Evolutionary conservation across 2,329 filamentous ascomycete genomes (phyloP).

Genomic region (Geoglossum cookeanum): DNA sequence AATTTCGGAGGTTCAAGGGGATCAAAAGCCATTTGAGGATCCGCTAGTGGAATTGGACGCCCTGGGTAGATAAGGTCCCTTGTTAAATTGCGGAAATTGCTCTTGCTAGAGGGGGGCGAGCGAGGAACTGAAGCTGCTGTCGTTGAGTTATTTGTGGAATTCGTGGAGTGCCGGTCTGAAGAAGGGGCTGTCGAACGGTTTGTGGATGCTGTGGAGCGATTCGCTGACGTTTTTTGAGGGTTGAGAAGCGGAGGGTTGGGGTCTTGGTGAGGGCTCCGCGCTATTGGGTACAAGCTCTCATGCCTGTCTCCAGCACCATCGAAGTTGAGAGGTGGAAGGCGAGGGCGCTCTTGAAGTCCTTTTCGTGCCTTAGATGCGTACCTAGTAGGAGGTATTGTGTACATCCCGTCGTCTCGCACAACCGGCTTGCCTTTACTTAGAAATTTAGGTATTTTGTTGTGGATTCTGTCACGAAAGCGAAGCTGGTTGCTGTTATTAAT

Average conservation of each 20-base stretch:
- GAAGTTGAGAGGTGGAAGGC: background rate
- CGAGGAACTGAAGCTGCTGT: background rate
- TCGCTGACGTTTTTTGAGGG: background rate
- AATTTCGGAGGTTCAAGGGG: constrained; percentile 11
- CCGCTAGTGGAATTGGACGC: constrained; percentile 5
- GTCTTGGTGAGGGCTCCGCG: background rate
- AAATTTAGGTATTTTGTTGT: background rate
- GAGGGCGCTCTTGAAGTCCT: background rate
- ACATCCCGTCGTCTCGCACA: background rate
- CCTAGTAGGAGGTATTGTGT: background rate
- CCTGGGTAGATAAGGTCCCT: constrained; percentile 4
- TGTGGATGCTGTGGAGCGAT: background rate
- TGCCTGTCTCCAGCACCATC: background rate
- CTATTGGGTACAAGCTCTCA: background rate
- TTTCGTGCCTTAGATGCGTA: background rate
- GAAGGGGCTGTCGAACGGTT: background rate
- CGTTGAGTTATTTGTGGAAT: background rate
- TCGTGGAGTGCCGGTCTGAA: background rate
- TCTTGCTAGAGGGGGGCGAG: background rate
- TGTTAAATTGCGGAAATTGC: constrained; percentile 5
- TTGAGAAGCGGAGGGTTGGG: background rate
- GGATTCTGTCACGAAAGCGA: background rate
- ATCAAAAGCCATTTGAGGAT: constrained; percentile 4
- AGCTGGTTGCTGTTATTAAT: background rate
- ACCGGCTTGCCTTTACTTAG: background rate